Evolutionary conservation across 1,284 basidiomycete genomes (phyloP), one percentile per base, ranked within the genome.

Genomic region (Ceratobasidium theobromae): DNA sequence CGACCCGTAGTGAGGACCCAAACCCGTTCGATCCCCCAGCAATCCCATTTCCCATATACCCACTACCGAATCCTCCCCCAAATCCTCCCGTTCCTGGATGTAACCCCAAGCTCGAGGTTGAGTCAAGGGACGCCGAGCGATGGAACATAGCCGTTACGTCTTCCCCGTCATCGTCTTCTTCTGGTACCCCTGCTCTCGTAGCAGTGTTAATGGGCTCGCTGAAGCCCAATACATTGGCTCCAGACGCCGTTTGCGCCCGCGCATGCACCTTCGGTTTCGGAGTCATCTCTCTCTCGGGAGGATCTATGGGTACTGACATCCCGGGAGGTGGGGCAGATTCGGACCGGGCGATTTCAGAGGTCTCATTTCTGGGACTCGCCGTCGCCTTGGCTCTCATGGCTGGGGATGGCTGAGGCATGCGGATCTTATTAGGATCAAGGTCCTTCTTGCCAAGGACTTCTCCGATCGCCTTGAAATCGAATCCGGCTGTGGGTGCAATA

Each of bases 391-490:
- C 41, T 60, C 43, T 43, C 23, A 64, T 60, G 33, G 53, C 46
- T 12, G 28, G 33, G 11, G 67, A 48, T 51, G 58, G 41, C 8
- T 48, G 28, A 14, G 55, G 55, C 55, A 66, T 64, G 23, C 53
- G 27, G 27, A 67, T 67, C 62, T 68, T 64, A 27, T 27, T 54
- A 11, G 69, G 67, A 51, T 68, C 66, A 9, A 67, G 60, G 33
- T 69, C 57, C 18, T 67, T 66, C 46, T 65, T 69, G 9, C 66
- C 69, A 21, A 71, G 35, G 30, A 68, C 58, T 25, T 69, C 55
- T 1, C 68, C 70, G 27, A 71, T 71, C n/a, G 71, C 71, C 43
- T 69, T 48, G 60, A 71, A 71, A 48, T 71, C 70, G 55, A 71
- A 71, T 1, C 71, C 71, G 18, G 71, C 71, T n/a, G 64, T 62